Conservation (phyloP, 768 basidiomycete species). For the Tylopilus vinaceipallidus region DNA sequence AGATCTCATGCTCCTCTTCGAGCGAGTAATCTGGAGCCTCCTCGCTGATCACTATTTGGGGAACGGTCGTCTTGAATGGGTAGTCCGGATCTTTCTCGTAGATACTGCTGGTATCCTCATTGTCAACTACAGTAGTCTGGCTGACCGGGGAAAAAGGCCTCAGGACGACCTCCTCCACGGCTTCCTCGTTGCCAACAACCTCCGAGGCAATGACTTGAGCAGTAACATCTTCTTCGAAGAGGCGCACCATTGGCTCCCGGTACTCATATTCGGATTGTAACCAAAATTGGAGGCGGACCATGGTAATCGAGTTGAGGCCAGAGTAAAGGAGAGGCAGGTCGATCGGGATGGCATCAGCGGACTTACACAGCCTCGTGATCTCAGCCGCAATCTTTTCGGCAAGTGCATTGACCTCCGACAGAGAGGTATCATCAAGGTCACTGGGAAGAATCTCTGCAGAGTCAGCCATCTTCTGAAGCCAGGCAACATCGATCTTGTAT, state of each 20-base stretch:
- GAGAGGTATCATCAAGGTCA: constrained; percentile 4
- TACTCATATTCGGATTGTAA: constrained; percentile 35
- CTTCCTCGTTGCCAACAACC: constrained; percentile 23
- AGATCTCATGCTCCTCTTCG: background rate
- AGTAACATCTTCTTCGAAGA: constrained; percentile 32
- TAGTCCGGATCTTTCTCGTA: constrained; percentile 4
- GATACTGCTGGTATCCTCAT: constrained; percentile 11
- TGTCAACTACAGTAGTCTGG: constrained; percentile 20
- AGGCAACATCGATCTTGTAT: constrained; percentile 15
- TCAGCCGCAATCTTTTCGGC: constrained; percentile 35
- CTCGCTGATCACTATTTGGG: background rate
- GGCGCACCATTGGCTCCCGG: constrained; percentile 23
- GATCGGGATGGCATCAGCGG: constrained; percentile 24
- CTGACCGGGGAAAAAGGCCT: constrained; percentile 14
- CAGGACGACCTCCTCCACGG: constrained; percentile 8
- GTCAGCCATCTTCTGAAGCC: constrained; percentile 12
- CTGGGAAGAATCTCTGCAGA: constrained; percentile 9
- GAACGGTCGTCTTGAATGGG: constrained; percentile 3
- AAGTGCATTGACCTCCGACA: constrained; percentile 23
- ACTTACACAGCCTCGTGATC: constrained; percentile 28
- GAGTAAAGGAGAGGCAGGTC: constrained; percentile 33
- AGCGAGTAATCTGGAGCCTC: background rate
- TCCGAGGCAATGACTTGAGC: constrained; percentile 29
- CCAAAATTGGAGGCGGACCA: constrained; percentile 33
- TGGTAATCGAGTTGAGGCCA: constrained; percentile 31